Conservation (phyloP, 1,284 basidiomycete species). For the Blastosporella zonata region DNA sequence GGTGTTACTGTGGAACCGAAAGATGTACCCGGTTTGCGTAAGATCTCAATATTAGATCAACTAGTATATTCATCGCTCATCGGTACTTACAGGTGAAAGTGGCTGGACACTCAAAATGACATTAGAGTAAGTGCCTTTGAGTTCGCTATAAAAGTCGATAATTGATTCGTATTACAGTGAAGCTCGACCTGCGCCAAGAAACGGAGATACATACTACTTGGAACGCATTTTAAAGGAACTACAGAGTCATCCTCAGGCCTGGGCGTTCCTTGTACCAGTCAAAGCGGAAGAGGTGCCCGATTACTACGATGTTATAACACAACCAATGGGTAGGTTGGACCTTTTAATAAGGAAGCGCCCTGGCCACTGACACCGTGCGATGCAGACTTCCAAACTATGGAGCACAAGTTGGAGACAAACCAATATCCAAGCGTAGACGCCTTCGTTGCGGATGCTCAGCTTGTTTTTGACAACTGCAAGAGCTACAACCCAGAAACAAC, state of each 20-base stretch:
- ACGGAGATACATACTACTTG: constrained; percentile 66
- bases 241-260: constrained; percentile 77
- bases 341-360: neutral
- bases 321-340: constrained; percentile 82
- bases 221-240: constrained; percentile 84
- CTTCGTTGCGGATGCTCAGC: constrained; percentile 78
- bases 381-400: constrained; percentile 89
- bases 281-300: constrained; percentile 83
- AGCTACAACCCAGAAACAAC: constrained; percentile 86
- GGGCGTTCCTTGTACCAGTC: constrained; percentile 88
- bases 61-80: constrained; percentile 5
- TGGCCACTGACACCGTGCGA: neutral
- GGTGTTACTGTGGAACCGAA: constrained; percentile 57
- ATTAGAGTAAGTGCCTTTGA: constrained; percentile 52
- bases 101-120: constrained; percentile 93
- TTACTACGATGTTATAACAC: constrained; percentile 88
- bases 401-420: constrained; percentile 84
- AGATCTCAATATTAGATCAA: constrained; percentile 27
- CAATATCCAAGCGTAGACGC: constrained; percentile 76
- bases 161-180: constrained; percentile 24
- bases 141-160: constrained; percentile 4
- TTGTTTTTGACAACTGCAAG: constrained; percentile 92
- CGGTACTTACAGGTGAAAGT: constrained; percentile 63
- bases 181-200: constrained; percentile 46
- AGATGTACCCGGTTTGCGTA: constrained; percentile 84